Base-by-base conservation (phyloP, 352 stramenopile genomes). In the Globisporangium irregulare region DNA sequence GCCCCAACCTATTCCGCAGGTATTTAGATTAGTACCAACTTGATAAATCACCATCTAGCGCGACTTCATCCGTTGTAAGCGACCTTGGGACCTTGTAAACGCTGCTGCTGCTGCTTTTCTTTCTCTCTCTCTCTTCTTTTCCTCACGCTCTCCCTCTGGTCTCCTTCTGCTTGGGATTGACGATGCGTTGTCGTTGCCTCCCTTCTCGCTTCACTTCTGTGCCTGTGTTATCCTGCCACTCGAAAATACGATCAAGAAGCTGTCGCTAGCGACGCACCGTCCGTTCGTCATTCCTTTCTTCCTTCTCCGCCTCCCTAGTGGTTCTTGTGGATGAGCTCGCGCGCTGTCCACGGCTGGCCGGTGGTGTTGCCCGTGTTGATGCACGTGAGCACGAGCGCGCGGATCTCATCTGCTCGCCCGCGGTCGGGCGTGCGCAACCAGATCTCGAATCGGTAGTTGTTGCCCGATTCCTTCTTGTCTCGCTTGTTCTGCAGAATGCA, bases 391-490 rank as follows among this genome's bases (percentile, higher is more conserved):
- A 90, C 87, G 56, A 81, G 81, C 65, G 77, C 80, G 70, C 85
- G 84, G 68, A 95, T 93, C 50, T 91, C 84, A 57, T 95, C 86
- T 2, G 87, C 87, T 18, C 81, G 76, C 27, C 70, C 72, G 59
- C 85, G 84, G 62, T 87, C 85, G 15, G 74, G 64, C 7, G 76
- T 82, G 53, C 87, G 85, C 67, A 95, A 73, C 87, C 87, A 95
- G 67, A 95, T 90, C 69, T 95, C 87, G 65, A 87, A 95, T 43
- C 87, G 87, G 76, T 93, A 95, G 73, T 90, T 90, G 77, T 93
- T 93, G 68, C 76, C 84, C 29, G 77, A 72, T 46, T 94, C 82
- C 67, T 91, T 92, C 76, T 91, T 91, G 72, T 92, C 87, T 55
- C 89, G 88, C 69, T 92, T 93, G 83, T 93, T 93, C 84, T 94